Base-by-base conservation (phyloP, 345 rosid genomes). In the Eucalyptus globulus region DNA sequence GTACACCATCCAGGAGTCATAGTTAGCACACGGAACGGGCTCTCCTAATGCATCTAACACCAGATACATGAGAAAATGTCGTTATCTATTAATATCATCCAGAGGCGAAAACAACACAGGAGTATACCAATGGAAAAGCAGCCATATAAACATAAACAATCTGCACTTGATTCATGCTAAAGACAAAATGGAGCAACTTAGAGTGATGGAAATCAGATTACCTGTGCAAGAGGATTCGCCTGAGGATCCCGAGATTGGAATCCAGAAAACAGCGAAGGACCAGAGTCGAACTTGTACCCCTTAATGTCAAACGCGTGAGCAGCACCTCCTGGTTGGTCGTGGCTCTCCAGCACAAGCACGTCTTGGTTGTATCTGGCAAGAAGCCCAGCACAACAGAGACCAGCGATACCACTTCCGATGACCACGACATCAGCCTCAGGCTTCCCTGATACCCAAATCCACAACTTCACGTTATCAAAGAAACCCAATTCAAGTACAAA, bases 161-260 rank as follows among this genome's bases (percentile, higher is more conserved):
- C 45, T 6, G 24, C 83, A 6, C 83, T 72, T 37, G 27, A 37
- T 19, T 72, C 45, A 72, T 72, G 83, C 83, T 72, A 21, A 24
- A 72, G 43, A 37, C 14, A 37, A 72, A 37, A 72, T 19, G 4
- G 27, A 5, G 83, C 83, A 37, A 72, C 27, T 37, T 19, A 11
- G 83, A 72, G 26, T 72, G 85, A 47, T 87, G 53, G 43, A 26
- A n/a, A 65, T 67, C 53, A 31, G 80, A 62, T 47, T 88, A 97
- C 99, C 96, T 96, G 99, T 56, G 99, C 98, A 88, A 97, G 99
- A 51, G 99, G 99, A 88, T 97, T 97, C 9, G 96, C 99, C 92
- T 96, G 99, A 88, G 90, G 99, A 87, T 98, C 99, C 90, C 98
- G 89, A 4, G 99, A 97, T 65, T 96, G 97, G 89, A 96, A 94